These are phyloP conservation scores for Penicillium simplicissimum DNA, from an alignment of 495 filamentous ascomycete species.

Conservation along the genomic window DNA sequence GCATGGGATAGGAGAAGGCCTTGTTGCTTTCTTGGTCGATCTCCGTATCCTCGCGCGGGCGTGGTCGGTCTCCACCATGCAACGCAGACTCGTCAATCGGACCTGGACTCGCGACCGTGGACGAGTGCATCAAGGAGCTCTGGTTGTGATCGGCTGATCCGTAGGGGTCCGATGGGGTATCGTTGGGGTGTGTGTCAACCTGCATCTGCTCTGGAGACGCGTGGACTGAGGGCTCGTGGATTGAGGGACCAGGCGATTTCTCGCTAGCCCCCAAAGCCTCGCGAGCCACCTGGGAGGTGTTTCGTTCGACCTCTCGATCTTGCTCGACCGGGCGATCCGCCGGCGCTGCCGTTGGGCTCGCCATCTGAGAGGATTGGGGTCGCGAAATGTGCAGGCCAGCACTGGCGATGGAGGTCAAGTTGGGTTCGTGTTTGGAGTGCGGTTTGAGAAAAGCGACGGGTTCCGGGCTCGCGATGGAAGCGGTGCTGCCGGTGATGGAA, in stretches of 20 bases:
- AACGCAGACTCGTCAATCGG: slow-evolving; percentile 47
- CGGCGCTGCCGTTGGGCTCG: slow-evolving; percentile 29
- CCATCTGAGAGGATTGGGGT: slow-evolving; percentile 38
- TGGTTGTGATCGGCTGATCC: slow-evolving; percentile 34
- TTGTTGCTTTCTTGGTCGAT: slow-evolving; percentile 51
- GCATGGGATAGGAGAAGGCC: slow-evolving; percentile 56
- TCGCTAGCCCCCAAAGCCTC: slow-evolving; percentile 48
- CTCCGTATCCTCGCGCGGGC: slow-evolving; percentile 39
- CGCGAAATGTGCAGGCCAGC: slow-evolving; percentile 49
- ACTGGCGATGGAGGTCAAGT: slow-evolving; percentile 48
- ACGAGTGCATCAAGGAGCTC: slow-evolving; percentile 38
- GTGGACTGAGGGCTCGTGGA: slow-evolving; percentile 32
- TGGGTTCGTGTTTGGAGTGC: slow-evolving; percentile 44
- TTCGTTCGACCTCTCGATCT: slow-evolving; percentile 40
- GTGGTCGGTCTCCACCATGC: slow-evolving; percentile 44
- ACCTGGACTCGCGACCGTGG: slow-evolving; percentile 50
- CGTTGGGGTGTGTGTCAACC: slow-evolving; percentile 40
- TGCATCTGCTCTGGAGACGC: slow-evolving; percentile 48
- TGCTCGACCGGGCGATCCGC: slow-evolving; percentile 38
- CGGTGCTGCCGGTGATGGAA: slow-evolving; percentile 32
- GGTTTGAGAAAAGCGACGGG: slow-evolving; percentile 38
- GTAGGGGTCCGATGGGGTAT: slow-evolving; percentile 34
- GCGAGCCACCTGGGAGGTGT: slow-evolving; percentile 46
- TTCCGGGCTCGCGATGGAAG: slow-evolving; percentile 36
- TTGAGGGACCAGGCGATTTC: slow-evolving; percentile 34